A percentile compares a stretch with the other conserved stretches of the same genome.
These are phyloP conservation scores for Simplicillium sp. DNA, from an alignment of 2,329 filamentous ascomycete species.

Conservation along the genomic window DNA sequence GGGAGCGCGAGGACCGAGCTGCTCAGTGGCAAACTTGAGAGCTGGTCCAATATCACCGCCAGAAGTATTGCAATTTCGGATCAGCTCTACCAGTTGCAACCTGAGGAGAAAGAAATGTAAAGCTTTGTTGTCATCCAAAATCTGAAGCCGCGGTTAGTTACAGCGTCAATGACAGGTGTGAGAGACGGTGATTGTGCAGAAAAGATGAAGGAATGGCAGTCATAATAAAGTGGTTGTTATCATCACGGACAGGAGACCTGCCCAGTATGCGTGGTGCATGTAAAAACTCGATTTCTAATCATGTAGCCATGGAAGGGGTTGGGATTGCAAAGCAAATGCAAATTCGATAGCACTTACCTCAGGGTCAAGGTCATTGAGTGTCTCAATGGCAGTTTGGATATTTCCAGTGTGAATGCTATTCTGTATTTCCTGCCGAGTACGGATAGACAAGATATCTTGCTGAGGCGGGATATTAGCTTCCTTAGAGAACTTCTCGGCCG, in stretches of 20 bases:
- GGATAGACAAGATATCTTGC: constrained; percentile 63
- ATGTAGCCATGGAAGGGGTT: constrained; percentile 42
- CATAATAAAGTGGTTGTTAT: constrained; percentile 59
- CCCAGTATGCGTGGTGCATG: constrained; percentile 99
- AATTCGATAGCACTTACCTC: constrained; percentile 57
- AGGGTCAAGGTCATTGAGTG: constrained; percentile 81
- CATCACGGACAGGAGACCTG: constrained; percentile 73
- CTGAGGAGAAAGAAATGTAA: constrained; percentile 86
- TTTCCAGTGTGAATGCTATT: constrained; percentile 78
- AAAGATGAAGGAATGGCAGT: constrained; percentile 11
- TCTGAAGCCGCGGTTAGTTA: constrained; percentile 43
- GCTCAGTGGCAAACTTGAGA: constrained; percentile 75
- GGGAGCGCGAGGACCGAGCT: constrained; percentile 79
- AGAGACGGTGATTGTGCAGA: not conserved
- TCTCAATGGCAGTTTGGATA: constrained; percentile 76
- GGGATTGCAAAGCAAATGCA: not conserved
- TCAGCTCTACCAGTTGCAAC: constrained; percentile 88
- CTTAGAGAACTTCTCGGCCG: constrained; percentile 84
- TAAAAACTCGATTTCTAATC: constrained; percentile 84
- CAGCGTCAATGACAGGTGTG: constrained; percentile 7
- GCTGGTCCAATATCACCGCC: constrained; percentile 69
- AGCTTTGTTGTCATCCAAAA: constrained; percentile 72
- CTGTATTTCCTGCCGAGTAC: constrained; percentile 71
- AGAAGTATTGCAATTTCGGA: constrained; percentile 61
- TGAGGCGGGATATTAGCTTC: constrained; percentile 81